A percentile compares a stretch with the other conserved stretches of the same genome.
phyloP scores from a whole-genome alignment of 2,329 filamentous ascomycete species.

The Metarhizium brunneum region DNA sequence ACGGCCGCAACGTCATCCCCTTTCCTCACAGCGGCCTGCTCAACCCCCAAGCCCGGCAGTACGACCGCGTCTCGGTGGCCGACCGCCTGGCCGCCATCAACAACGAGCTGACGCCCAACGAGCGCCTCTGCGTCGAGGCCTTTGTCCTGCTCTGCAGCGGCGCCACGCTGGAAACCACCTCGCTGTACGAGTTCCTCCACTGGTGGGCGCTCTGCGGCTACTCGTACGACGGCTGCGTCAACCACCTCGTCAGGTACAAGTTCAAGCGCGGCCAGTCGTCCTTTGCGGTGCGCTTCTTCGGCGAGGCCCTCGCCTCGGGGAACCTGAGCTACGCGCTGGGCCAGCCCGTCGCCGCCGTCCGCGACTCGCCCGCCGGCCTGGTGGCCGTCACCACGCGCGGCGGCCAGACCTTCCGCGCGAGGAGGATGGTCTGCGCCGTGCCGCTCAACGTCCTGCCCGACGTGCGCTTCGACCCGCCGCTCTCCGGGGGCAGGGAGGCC shows the following conservation, averaged over 20 bases:
- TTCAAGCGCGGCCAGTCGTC: conserved; percentile 32
- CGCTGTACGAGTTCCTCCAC: conserved; percentile 37
- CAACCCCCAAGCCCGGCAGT: conserved; percentile 22
- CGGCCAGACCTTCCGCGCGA: conserved; percentile 18
- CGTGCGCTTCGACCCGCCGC: conserved; percentile 30
- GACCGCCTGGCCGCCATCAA: conserved; percentile 33
- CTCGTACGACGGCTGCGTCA: conserved; percentile 27
- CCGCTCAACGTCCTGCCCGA: conserved; percentile 34
- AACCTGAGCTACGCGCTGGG: conserved; percentile 32
- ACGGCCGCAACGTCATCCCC: conserved; percentile 27
- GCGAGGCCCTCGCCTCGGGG: conserved; percentile 29
- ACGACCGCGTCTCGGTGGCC: conserved; percentile 29
- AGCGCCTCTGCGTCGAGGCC: conserved; percentile 28
- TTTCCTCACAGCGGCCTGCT: conserved; percentile 28
- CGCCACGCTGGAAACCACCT: conserved; percentile 29
- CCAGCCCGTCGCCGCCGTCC: conserved; percentile 24
- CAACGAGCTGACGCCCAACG: conserved; percentile 27
- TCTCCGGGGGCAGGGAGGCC: conserved; percentile 22
- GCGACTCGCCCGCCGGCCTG: conserved; percentile 12
- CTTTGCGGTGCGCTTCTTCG: conserved; percentile 35
- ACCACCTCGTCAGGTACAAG: conserved; percentile 32
- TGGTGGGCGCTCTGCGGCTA: conserved; percentile 37
- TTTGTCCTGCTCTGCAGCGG: conserved; percentile 34
- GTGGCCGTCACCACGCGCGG: conserved; percentile 25
- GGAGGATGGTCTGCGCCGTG: conserved; percentile 30